Evolutionary conservation across 2,329 filamentous ascomycete species (phyloP), one percentile per base, ranked within the genome.

Genomic region (Phialocephala sp.): DNA sequence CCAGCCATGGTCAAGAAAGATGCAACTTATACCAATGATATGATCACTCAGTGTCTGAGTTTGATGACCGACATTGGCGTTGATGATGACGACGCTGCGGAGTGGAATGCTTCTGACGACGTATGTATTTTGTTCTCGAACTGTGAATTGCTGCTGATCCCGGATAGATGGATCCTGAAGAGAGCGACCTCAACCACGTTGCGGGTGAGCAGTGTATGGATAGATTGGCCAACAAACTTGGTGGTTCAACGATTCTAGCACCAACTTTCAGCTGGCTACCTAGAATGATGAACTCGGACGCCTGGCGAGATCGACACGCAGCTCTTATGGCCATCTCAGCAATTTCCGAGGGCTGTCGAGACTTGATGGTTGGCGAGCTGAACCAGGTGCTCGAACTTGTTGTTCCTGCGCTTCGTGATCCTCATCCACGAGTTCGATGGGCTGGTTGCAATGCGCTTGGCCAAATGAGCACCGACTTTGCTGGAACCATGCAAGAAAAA

Each of bases 391-490:
- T 99, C 57, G 93, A 97, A 70, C 85, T 99, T 63, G 94, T 99
- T n/a, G 88, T 97, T 59, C 95, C 95, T 18, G 91, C 94, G 41
- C 85, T 99, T 41, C 89, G 90, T 73, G 94, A 99, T 76, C 86
- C 91, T 45, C 95, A 99, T 76, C 92, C 95, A 47, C 92, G 95
- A 76, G 95, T 99, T 63, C 90, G 94, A 74, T 99, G 96, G 89
- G 95, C 95, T 60, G 95, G 94, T 39, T 99, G 95, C 83, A 98
- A 99, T 76, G 95, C 95, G 50, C 86, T 99, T n/a, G 95, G 95
- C 35, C 95, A 99, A 79, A 99, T 99, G 95, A 98, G 94, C 81
- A 99, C 95, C 37, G 95, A 99, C 76, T 99, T 99, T 78, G 94
- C 96, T 14, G 94, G 94, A 14, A 96, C 91, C 12, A 98, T 99